phyloP scores from a whole-genome alignment of 805 yeast genomes.

The Cyberlindnera amylophila region DNA sequence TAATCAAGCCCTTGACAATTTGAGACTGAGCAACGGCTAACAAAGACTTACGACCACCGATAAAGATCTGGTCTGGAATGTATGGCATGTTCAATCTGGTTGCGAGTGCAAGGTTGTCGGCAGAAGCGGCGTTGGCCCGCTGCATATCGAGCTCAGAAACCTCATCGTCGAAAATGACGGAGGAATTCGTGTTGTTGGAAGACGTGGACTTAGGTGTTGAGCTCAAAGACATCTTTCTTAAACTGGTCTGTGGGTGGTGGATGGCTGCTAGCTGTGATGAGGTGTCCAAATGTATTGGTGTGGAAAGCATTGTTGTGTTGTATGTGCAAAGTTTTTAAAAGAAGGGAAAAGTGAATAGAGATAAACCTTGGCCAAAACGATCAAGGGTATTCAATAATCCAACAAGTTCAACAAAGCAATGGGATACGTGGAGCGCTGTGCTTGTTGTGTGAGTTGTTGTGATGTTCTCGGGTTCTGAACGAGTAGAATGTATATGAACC shows the following conservation, averaged over 20 bases:
- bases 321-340: background rate
- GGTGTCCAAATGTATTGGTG: slow-evolving; percentile 20
- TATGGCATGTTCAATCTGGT: slow-evolving; percentile 18
- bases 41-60: slow-evolving; percentile 88
- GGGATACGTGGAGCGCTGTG: no score
- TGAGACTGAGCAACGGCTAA: slow-evolving; percentile 87
- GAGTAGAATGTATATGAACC: no score
- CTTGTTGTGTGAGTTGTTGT: no score
- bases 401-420: no score
- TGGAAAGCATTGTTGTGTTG: slow-evolving; percentile 18
- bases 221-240: slow-evolving; percentile 20
- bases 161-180: slow-evolving; percentile 23
- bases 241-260: slow-evolving; percentile 13
- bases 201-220: slow-evolving; percentile 15
- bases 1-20: slow-evolving; percentile 60
- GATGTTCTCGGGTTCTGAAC: no score
- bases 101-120: slow-evolving; percentile 10
- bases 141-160: slow-evolving; percentile 9
- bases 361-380: background rate
- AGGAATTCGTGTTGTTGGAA: slow-evolving; percentile 19
- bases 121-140: slow-evolving; percentile 8
- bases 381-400: no score
- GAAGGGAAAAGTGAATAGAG: background rate
- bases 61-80: slow-evolving; percentile 31
- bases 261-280: slow-evolving; percentile 10